Evolutionary conservation across 768 basidiomycete genomes (phyloP).

Genomic region (Leucocoprinus sp.): DNA sequence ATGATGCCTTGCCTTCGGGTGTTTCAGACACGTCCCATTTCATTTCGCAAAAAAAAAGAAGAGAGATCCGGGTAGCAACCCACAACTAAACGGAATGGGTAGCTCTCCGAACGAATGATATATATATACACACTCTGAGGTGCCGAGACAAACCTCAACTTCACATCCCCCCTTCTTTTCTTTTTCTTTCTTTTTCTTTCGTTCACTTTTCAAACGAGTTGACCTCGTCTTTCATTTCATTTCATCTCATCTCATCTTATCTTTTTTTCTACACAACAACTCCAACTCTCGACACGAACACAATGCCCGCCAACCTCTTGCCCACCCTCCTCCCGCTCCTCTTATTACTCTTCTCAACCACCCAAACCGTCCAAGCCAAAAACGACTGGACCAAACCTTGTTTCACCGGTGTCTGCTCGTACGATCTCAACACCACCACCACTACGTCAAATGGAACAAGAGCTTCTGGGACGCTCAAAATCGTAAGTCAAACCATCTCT

Average conservation of each 20-base stretch:
- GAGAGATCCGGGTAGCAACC: too few species aligned
- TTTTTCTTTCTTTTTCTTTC: too few species aligned
- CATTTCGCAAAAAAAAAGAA: too few species aligned
- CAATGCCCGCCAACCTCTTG: neutral
- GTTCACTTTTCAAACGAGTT: neutral
- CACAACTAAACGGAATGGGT: too few species aligned
- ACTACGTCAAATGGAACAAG: slow-evolving; percentile 19
- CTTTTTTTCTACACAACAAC: too few species aligned
- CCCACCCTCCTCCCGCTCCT: neutral
- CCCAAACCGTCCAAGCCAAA: slow-evolving; percentile 20
- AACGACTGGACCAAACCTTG: slow-evolving; percentile 39
- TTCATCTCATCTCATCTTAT: neutral
- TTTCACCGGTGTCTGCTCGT: slow-evolving; percentile 30
- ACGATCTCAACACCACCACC: slow-evolving; percentile 31
- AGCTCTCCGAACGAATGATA: too few species aligned
- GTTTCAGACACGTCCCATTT: too few species aligned
- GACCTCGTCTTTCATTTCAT: neutral
- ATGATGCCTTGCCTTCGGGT: too few species aligned
- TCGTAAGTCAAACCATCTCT: slow-evolving; percentile 23
- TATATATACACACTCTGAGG: too few species aligned
- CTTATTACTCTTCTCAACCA: neutral
- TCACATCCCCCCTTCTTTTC: too few species aligned
- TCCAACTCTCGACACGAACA: too few species aligned
- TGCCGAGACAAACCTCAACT: too few species aligned
- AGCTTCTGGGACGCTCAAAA: slow-evolving; percentile 31